Conservation (phyloP, 257 asterid species). For the Solanum virginianum region DNA sequence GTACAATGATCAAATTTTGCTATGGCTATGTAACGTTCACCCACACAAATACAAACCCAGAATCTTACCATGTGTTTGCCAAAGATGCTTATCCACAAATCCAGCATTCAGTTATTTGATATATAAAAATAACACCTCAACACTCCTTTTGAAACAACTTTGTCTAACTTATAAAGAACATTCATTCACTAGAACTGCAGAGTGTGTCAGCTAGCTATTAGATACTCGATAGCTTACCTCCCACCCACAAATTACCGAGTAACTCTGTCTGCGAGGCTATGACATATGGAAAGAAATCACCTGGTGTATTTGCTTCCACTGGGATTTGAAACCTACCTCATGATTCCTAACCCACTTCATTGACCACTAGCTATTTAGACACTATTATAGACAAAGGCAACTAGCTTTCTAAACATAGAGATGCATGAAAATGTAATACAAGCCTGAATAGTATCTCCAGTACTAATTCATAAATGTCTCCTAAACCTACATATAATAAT, state of each 20-base stretch:
- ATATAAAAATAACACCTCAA: neutral
- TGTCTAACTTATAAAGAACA: neutral
- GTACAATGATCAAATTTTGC: neutral
- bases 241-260: neutral
- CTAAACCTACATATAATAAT: neutral
- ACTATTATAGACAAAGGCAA: neutral
- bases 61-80: neutral
- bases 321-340: neutral
- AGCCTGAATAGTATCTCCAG: neutral
- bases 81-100: neutral
- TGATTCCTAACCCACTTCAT: neutral
- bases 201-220: neutral
- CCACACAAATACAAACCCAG: neutral
- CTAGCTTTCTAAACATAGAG: neutral
- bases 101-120: neutral
- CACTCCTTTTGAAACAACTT: neutral
- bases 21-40: neutral
- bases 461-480: neutral
- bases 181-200: neutral
- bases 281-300: neutral
- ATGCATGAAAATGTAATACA: neutral
- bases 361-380: neutral
- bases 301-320: neutral
- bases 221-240: neutral
- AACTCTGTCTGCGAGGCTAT: neutral